Evolutionary conservation across 768 basidiomycete species (phyloP).

Genomic region (Trichaptum fuscoviolaceum): DNA sequence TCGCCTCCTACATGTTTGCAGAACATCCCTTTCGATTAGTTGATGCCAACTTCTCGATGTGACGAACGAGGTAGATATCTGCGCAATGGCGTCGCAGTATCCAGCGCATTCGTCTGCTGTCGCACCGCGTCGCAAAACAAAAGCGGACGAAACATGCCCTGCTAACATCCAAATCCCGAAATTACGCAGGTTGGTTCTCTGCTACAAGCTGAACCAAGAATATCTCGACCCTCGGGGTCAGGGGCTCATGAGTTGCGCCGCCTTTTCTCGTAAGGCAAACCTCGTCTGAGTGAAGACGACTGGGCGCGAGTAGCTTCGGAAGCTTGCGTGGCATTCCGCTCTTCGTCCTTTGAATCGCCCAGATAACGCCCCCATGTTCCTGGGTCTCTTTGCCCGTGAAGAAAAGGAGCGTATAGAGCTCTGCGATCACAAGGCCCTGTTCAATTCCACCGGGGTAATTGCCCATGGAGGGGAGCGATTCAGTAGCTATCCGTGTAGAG

Average conservation of each 20-base stretch:
- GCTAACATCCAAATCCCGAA: neutral
- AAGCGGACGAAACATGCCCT: too few relatives aligned
- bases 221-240: neutral
- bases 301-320: neutral
- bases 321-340: neutral
- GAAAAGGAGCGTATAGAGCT: neutral
- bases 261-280: neutral
- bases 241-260: neutral
- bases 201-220: neutral
- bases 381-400: neutral
- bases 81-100: neutral
- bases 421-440: neutral
- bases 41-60: neutral
- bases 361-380: neutral
- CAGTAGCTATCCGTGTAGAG: neutral
- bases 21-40: neutral
- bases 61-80: neutral
- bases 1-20: too few relatives aligned
- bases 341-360: neutral
- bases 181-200: neutral
- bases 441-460: neutral
- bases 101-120: neutral
- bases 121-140: neutral
- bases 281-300: neutral
- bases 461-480: neutral